These are phyloP conservation scores for Metschnikowia henanensis DNA, from an alignment of 805 yeast species.

Conservation along the genomic window DNA sequence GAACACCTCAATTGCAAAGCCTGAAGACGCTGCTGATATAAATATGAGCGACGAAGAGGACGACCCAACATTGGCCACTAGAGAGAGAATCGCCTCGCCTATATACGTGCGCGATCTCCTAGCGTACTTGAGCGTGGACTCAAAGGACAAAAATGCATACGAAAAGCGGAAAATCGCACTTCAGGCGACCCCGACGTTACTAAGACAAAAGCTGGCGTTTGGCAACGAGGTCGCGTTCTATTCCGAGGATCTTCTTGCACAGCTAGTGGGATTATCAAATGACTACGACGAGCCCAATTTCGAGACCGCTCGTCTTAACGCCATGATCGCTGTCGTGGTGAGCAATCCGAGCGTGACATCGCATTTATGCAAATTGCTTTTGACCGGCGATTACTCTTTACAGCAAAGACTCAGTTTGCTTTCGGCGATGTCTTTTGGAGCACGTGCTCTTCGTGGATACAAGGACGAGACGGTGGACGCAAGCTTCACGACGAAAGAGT, in stretches of 20 bases:
- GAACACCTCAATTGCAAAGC: no score
- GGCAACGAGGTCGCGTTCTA: constrained; percentile 63
- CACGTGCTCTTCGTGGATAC: constrained; percentile 68
- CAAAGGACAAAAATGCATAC: constrained; percentile 45
- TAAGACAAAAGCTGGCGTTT: constrained; percentile 60
- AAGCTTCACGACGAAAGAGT: constrained; percentile 28
- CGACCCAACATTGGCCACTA: constrained; percentile 43
- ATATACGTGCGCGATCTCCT: constrained; percentile 75
- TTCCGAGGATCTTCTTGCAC: constrained; percentile 51
- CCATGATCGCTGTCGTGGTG: constrained; percentile 63
- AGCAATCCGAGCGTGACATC: constrained; percentile 46
- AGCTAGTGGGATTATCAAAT: constrained; percentile 55
- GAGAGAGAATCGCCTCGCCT: constrained; percentile 45
- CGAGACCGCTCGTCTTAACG: constrained; percentile 62
- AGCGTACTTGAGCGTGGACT: constrained; percentile 49
- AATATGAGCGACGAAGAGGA: constrained; percentile 48
- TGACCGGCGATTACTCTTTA: constrained; percentile 75
- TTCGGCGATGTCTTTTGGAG: constrained; percentile 67
- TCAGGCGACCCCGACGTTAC: constrained; percentile 53
- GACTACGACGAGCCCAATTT: constrained; percentile 56
- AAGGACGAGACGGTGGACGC: constrained; percentile 48
- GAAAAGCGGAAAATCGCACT: constrained; percentile 53
- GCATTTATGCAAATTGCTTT: constrained; percentile 47
- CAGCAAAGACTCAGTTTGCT: constrained; percentile 74
- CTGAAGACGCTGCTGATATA: constrained; percentile 14